Evolutionary conservation across 2,329 filamentous ascomycete genomes (phyloP), one percentile per base, ranked within the genome.

Genomic region (Trichothecium sympodiale): DNA sequence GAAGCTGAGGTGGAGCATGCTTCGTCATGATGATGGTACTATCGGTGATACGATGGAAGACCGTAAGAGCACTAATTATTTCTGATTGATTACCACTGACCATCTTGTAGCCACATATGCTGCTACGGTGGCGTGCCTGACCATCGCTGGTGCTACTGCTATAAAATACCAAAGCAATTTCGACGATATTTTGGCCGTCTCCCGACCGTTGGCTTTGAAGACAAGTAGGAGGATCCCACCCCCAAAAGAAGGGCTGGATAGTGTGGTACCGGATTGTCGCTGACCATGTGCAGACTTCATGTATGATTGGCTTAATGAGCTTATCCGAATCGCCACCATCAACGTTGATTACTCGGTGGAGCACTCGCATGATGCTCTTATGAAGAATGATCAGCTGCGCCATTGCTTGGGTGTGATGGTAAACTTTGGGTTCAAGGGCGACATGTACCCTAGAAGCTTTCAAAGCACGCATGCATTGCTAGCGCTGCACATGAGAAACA

Each of bases 341-440:
- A 76, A 79, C 34, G 74, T 88, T 33, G 89, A 96, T 58, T 93
- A 88, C 51, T 82, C 85, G 0, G 73, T 83, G 33, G 84, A 94
- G 41, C 64, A 74, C 2, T 71, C 75, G 31, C 74, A 82, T 46
- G 79, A 89, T 51, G 69, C 78, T 39, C 63, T 94, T 25, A 72
- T 91, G 43, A 69, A 79, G 40, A 88, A 91, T 48, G 65, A 69
- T 3, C 68, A 77, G 26, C 70, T 95, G 31, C 81, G 86, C 41
- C 70, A 83, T 38, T 84, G 78, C 38, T 65, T 95, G 10, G 83
- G 84, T 48, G 74, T 91, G 18, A 77, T 93, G 51, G 80, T 83
- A 38, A 78, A 84, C 35, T 62, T 95, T 8, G 84, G 83, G 4
- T 88, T 83, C 51, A 70, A 67, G 30, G 79, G 78, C 12, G 74